These are phyloP conservation scores for Penicillium ucsense DNA, from an alignment of 495 filamentous ascomycete genomes.

Conservation along the genomic window DNA sequence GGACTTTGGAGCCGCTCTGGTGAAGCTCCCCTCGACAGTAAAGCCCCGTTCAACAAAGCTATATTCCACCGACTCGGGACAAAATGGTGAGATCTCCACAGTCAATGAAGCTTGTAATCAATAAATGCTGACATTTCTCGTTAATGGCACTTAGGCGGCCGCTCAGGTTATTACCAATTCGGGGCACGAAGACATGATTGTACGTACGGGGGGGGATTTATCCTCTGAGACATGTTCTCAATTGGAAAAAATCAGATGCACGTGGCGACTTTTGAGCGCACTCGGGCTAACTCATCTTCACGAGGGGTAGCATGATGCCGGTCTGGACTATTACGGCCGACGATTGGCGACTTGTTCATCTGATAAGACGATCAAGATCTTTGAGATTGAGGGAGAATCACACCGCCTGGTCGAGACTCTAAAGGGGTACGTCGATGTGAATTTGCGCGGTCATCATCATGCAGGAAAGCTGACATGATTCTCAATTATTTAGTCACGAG, in stretches of 20 bases:
- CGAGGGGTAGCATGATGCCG: conserved; percentile 74
- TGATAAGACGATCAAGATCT: conserved; percentile 98
- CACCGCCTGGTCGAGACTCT: conserved; percentile 87
- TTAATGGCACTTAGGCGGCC: conserved; percentile 40
- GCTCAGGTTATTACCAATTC: conserved; percentile 79
- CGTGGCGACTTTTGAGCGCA: not conserved
- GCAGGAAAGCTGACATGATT: not conserved
- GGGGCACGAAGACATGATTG: conserved; percentile 99
- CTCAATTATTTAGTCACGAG: conserved; percentile 56
- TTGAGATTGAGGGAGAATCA: conserved; percentile 90
- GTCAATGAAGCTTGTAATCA: not conserved
- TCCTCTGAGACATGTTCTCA: not conserved
- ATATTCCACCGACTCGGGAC: conserved; percentile 7
- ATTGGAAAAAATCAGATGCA: conserved; percentile 2
- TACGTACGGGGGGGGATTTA: conserved; percentile 41
- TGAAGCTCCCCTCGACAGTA: conserved; percentile 11
- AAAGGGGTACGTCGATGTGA: conserved; percentile 57
- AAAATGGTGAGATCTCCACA: conserved; percentile 12
- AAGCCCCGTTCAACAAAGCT: conserved; percentile 22
- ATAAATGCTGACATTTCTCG: conserved; percentile 4
- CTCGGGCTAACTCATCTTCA: conserved; percentile 2
- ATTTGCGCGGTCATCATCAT: not conserved
- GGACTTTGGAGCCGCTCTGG: conserved; percentile 5
- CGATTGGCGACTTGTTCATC: conserved; percentile 95
- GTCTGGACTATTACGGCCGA: conserved; percentile 95